Evolutionary conservation across 495 filamentous ascomycete species (phyloP), one percentile per base, ranked within the genome.

Genomic region (Platismatia glauca): DNA sequence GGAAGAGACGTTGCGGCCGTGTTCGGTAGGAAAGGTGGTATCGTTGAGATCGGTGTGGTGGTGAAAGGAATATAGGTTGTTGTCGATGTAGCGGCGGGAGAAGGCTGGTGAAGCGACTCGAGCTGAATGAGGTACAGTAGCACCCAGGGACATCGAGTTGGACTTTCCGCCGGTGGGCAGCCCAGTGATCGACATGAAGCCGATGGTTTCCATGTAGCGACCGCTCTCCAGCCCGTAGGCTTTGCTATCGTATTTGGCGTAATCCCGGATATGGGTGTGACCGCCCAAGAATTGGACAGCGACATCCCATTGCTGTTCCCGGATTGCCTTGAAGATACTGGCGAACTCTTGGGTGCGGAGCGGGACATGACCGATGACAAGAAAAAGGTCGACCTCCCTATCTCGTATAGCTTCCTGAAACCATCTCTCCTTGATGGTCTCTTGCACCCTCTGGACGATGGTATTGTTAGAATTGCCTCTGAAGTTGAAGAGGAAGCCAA

Each of bases 201-300:
- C 94, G 57, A 97, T 85, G n/a, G 95, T 97, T 75, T 98, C 94
- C 82, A 96, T 91, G 73, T 96, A 98, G 4, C 93, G 82, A n/a
- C 94, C 94, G 69, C 88, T 91, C 38, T 91, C 91, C 18, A 98
- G 74, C 1, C 85, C 94, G 63, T 86, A 87, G 2, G 92, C 87
- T 65, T 87, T 88, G 52, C 79, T 76, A 71, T 97, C 94, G 69
- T 89, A 97, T 56, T 82, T 81, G 22, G 79, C 83, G 69, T 88
- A 94, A 68, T 98, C 91, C 7, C 94, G 84, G 50, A 96, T 87
- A 71, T 98, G 94, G 33, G 85, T 83, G 70, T 98, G 94, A 7
- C 94, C 94, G 53, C 90, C 93, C 60, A 98, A 91, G 72, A 97
- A 96, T 65, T 91, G 87, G 53, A 98, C 95, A 0, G 94, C 91